These are phyloP conservation scores for Phyllosticta citriasiana DNA, from an alignment of 2,329 filamentous ascomycete genomes.

Conservation along the genomic window DNA sequence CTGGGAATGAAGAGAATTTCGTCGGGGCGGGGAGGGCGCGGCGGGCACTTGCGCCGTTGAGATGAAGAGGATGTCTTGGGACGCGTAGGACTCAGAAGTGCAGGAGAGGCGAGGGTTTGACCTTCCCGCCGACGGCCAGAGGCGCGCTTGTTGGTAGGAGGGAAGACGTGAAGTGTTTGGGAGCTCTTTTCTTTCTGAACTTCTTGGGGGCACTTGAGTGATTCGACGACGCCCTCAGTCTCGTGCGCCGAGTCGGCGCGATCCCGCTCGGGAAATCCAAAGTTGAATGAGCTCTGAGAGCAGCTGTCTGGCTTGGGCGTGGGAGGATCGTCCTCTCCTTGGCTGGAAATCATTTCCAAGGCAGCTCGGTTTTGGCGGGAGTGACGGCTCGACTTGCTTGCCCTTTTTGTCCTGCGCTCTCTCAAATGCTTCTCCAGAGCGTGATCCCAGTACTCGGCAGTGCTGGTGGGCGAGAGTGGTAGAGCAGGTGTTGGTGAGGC, in stretches of 20 bases:
- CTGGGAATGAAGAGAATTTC: slow-evolving; percentile 2
- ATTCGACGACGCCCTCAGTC: background rate
- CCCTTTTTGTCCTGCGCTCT: background rate
- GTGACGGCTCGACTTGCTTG: background rate
- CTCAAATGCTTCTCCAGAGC: slow-evolving; percentile 4
- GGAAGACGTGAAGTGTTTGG: background rate
- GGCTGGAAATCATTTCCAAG: slow-evolving; percentile 8
- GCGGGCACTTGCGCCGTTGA: slow-evolving; percentile 3
- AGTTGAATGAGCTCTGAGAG: background rate
- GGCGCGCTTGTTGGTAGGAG: background rate
- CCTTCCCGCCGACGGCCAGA: slow-evolving; percentile 6
- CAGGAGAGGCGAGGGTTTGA: slow-evolving; percentile 3
- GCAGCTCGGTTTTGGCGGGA: slow-evolving; percentile 1
- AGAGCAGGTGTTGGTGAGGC: background rate
- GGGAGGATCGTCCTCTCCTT: background rate
- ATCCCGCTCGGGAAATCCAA: slow-evolving; percentile 5
- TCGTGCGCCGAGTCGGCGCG: slow-evolving; percentile 9
- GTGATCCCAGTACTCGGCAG: slow-evolving; percentile 9
- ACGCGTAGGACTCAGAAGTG: background rate
- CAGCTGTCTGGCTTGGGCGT: background rate
- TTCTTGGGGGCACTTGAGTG: background rate
- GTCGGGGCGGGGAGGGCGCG: slow-evolving; percentile 4
- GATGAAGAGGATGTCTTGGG: background rate
- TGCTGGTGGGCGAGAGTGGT: slow-evolving; percentile 2
- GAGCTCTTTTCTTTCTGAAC: background rate